Conservation (phyloP, 345 rosid species). For the Mercurialis annua region DNA sequence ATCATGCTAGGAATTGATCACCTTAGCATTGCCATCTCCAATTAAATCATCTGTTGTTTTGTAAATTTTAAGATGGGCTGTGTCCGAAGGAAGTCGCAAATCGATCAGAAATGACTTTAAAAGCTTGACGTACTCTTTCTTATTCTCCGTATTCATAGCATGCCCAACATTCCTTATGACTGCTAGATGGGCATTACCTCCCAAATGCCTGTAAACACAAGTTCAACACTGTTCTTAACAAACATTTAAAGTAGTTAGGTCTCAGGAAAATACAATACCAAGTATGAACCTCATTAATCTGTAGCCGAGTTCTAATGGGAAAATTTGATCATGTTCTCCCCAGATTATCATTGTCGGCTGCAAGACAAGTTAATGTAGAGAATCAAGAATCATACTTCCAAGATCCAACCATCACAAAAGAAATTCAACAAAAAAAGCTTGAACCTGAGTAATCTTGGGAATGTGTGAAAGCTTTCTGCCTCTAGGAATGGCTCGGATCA, state of each 20-base stretch:
- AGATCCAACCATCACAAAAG: neutral
- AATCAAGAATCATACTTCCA: neutral
- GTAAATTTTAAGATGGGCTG: neutral
- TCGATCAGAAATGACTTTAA: conserved; percentile 52
- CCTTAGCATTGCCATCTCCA: neutral
- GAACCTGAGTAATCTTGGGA: conserved; percentile 55
- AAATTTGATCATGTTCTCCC: conserved; percentile 78
- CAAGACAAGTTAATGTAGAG: conserved; percentile 5
- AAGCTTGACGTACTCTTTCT: conserved; percentile 40
- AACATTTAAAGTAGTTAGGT: neutral
- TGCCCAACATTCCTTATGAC: conserved; percentile 68
- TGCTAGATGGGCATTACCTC: conserved; percentile 49
- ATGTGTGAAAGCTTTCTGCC: conserved; percentile 46
- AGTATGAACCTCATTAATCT: conserved; percentile 72
- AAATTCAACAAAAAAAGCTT: neutral
- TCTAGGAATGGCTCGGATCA: conserved; percentile 53
- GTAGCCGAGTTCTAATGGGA: conserved; percentile 60
- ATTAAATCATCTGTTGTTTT: neutral
- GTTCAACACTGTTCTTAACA: neutral
- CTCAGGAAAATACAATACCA: neutral
- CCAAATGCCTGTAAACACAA: conserved; percentile 40
- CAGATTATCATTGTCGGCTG: conserved; percentile 71
- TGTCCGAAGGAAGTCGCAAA: conserved; percentile 17
- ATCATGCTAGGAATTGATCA: neutral
- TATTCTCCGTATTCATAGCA: conserved; percentile 52